phyloP scores from a whole-genome alignment of 2,329 filamentous ascomycete species.

The Ophiostoma novo-ulmi region DNA sequence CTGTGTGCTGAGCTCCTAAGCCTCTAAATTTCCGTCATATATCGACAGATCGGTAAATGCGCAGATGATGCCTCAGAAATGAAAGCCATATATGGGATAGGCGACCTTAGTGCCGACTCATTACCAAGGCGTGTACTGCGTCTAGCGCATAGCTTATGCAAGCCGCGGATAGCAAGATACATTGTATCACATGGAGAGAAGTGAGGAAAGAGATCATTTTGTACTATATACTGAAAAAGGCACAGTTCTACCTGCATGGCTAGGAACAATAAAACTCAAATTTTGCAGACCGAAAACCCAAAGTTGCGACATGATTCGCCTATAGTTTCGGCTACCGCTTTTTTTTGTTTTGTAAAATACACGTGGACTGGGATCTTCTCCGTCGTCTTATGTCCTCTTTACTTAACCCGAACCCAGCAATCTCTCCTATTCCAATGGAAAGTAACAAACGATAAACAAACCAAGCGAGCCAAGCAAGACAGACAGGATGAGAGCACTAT shows the following conservation, averaged over 20 bases:
- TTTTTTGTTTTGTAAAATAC: neutral
- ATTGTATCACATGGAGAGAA: no score
- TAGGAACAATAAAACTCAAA: neutral
- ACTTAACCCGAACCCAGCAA: neutral
- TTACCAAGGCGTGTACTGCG: neutral
- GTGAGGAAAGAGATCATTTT: neutral
- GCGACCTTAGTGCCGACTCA: neutral
- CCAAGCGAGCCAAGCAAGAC: neutral
- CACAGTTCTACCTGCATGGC: neutral
- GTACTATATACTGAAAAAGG: neutral
- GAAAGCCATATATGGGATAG: neutral
- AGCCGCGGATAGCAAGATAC: neutral
- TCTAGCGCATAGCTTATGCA: neutral
- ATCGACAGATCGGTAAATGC: neutral
- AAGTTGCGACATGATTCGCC: neutral
- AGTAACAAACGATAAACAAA: neutral
- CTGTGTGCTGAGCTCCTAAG: neutral
- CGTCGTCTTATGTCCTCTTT: neutral
- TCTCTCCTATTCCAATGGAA: neutral
- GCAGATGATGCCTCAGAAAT: neutral
- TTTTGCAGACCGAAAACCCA: neutral
- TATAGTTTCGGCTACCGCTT: neutral
- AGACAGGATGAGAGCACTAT: neutral
- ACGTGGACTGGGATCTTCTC: neutral
- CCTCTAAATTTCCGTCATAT: neutral